Evolutionary conservation across 192 early-diverging fungal species (phyloP), one percentile per base, ranked within the genome.

Genomic region (Coemansia interrupta): DNA sequence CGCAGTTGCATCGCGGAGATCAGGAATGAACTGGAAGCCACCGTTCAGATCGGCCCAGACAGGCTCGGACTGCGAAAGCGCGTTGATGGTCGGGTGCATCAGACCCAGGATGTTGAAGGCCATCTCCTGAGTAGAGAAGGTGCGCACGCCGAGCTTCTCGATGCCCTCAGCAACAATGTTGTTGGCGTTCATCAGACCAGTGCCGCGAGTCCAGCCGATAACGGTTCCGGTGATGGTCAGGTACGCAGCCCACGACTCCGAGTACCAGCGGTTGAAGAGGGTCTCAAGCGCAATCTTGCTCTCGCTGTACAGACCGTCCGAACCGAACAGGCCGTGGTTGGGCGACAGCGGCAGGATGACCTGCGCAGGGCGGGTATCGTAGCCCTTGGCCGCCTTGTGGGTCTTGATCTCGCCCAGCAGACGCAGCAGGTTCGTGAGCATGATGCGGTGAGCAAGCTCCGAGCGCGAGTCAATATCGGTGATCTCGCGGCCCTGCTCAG

Each of bases 181-280:
- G 83, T 93, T 97, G 60, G 84, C 80, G 42, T 83, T 86, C 95
- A 97, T 97, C 76, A 97, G 82, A 38, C 95, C 95, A 38, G 95
- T 97, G 49, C 94, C 94, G 76, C 94, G 87, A 53, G 94, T 96
- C 94, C 94, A 96, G 43, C 94, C 94, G 74, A 96, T 96, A 40
- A 93, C 89, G 47, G 94, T 91, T 54, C 94, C 94, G 47, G 90
- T 84, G 58, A 96, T 88, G 56, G 89, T 86, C 66, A 96, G 82
- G 82, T 95, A 96, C 58, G 83, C 80, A 38, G 86, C 84, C 94
- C 94, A 96, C 53, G 81, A 84, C 78, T 96, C 94, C 50, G 92
- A 88, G 63, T 89, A 85, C 90, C 90, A 96, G 60, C 92, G 83
- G 85, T 93, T 93, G 74, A 96, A 85, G 67, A 96, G 81, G 42